Percentiles rank a stretch among this genome's conserved stretches.
These are phyloP conservation scores for Talaromyces nanjingensis DNA, from an alignment of 495 filamentous ascomycete genomes.

Conservation along the genomic window DNA sequence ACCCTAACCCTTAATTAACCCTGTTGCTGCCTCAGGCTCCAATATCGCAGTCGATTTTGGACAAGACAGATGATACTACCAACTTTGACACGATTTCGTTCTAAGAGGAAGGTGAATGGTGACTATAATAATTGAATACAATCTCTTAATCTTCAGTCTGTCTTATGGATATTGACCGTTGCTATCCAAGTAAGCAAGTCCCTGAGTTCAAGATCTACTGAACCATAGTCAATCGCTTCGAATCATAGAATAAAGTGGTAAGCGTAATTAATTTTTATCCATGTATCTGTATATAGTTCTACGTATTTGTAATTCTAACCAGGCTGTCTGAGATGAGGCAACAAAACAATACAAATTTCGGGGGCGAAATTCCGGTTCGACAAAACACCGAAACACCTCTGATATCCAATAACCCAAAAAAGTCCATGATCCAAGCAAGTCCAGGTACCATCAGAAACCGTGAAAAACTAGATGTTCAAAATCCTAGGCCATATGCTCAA, in stretches of 20 bases:
- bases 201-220: too few relatives aligned
- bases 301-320: too few relatives aligned
- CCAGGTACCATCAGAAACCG: neutral
- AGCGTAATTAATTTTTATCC: too few relatives aligned
- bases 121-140: neutral
- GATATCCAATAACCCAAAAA: neutral
- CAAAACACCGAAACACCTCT: too few relatives aligned
- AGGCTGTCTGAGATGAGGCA: too few relatives aligned
- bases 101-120: neutral
- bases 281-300: too few relatives aligned
- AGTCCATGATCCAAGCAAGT: neutral
- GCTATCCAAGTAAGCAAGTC: too few relatives aligned
- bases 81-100: neutral
- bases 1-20: neutral
- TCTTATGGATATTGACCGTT: neutral
- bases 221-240: too few relatives aligned
- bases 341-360: too few relatives aligned
- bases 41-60: neutral
- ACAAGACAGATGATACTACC: neutral
- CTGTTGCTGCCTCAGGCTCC: neutral
- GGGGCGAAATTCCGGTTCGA: too few relatives aligned
- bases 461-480: neutral
- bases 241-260: too few relatives aligned
- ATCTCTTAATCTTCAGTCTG: neutral
- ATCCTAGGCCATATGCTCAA: neutral